Conservation (phyloP, 1,139 yeast species). For the Geotrichum restrictum region DNA sequence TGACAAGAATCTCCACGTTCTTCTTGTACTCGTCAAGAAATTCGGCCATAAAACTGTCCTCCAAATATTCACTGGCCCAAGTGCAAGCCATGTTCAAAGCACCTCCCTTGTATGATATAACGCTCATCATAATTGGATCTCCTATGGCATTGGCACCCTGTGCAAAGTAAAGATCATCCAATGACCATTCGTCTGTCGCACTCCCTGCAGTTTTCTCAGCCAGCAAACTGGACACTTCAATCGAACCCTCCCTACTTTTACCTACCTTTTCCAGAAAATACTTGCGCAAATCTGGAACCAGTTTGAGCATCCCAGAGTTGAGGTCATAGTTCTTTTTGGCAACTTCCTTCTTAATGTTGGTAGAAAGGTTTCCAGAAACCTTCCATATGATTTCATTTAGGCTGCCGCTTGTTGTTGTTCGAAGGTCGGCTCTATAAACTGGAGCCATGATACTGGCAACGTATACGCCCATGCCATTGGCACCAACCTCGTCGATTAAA, state of each 20-base stretch:
- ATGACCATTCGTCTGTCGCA: slow-evolving; percentile 2
- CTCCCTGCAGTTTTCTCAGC: neutral
- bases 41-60: slow-evolving; percentile 5
- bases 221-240: slow-evolving; percentile 16
- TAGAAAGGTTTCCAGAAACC: neutral
- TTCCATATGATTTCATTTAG: slow-evolving; percentile 8
- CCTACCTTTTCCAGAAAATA: slow-evolving; percentile 11
- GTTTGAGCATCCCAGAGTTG: slow-evolving; percentile 17
- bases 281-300: neutral
- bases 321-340: slow-evolving; percentile 8
- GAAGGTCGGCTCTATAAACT: neutral
- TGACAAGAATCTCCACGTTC: neutral
- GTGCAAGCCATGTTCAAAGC: slow-evolving; percentile 8
- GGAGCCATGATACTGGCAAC: slow-evolving; percentile 8
- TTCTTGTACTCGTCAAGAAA: neutral
- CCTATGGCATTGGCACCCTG: slow-evolving; percentile 12
- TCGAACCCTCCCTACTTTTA: neutral
- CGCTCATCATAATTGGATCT: slow-evolving; percentile 2
- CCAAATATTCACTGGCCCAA: slow-evolving; percentile 11
- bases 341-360: neutral
- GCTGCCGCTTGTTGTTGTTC: neutral
- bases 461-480: slow-evolving; percentile 17
- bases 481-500: neutral
- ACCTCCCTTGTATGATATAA: slow-evolving; percentile 5
- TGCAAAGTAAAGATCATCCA: slow-evolving; percentile 9